Conservation (phyloP, 2,329 filamentous ascomycete genomes). For the Fusarium pseudocircinatum region DNA sequence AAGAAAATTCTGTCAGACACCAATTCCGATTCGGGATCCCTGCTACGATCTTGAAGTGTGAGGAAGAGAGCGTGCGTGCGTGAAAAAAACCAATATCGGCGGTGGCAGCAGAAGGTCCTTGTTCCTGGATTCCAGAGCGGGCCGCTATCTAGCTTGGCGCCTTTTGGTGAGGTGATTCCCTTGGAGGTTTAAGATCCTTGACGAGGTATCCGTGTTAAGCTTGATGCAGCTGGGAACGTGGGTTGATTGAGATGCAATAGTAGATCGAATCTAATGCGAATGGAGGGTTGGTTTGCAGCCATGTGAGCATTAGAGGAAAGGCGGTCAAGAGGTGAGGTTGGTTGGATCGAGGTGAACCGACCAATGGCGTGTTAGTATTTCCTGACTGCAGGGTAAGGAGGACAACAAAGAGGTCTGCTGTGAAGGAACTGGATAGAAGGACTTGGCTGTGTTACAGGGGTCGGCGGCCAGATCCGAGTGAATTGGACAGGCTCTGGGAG, state of each 20-base stretch:
- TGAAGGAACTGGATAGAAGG: slow-evolving; percentile 1
- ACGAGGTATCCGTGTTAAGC: slow-evolving; percentile 11
- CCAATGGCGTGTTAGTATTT: slow-evolving; percentile 15
- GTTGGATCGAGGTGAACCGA: neutral
- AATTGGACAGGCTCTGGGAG: neutral
- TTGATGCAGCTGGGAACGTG: slow-evolving; percentile 19
- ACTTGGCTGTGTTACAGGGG: slow-evolving; percentile 15
- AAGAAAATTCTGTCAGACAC: slow-evolving; percentile 6
- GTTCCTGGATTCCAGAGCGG: slow-evolving; percentile 41
- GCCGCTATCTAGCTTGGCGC: slow-evolving; percentile 36
- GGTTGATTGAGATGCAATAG: slow-evolving; percentile 18
- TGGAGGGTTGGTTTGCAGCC: slow-evolving; percentile 15
- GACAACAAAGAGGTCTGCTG: neutral
- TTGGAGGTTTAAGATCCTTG: slow-evolving; percentile 11
- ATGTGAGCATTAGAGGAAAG: slow-evolving; percentile 36
- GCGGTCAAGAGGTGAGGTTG: slow-evolving; percentile 34
- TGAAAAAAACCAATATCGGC: slow-evolving; percentile 10
- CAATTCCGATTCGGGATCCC: slow-evolving; percentile 17
- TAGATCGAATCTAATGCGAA: slow-evolving; percentile 31
- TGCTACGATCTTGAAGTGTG: slow-evolving; percentile 21
- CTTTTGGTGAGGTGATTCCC: slow-evolving; percentile 6
- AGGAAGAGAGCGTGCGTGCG: neutral
- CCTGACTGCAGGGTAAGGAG: slow-evolving; percentile 25
- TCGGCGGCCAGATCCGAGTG: slow-evolving; percentile 8
- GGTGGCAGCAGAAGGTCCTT: slow-evolving; percentile 32